Percentiles rank a stretch among this genome's conserved stretches.
Conservation (phyloP, 1,284 basidiomycete genomes). For the Stygiomarasmius scandens region DNA sequence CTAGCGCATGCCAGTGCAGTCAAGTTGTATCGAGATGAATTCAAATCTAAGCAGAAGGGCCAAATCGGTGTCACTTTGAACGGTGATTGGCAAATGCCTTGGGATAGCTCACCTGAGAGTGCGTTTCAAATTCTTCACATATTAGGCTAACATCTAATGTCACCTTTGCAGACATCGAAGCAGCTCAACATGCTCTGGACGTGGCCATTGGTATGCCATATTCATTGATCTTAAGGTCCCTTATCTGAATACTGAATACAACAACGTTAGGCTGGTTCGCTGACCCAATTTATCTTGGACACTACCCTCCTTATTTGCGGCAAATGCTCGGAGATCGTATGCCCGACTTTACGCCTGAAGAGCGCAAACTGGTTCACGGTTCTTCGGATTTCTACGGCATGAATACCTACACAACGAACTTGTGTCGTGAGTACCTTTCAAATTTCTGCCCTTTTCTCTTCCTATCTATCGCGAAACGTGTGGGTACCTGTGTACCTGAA, state of each 20-base stretch:
- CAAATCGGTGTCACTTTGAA: conserved; percentile 77
- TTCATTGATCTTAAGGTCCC: too few species aligned
- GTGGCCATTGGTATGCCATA: conserved; percentile 58
- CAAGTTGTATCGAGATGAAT: conserved; percentile 65
- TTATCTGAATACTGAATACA: too few species aligned
- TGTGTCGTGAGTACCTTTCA: conserved; percentile 63
- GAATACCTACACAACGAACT: conserved; percentile 76
- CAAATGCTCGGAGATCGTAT: conserved; percentile 65
- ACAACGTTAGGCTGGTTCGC: conserved; percentile 64
- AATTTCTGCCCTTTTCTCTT: too few species aligned
- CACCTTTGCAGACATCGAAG: conserved; percentile 51
- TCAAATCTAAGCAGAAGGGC: conserved; percentile 58
- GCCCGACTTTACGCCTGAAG: conserved; percentile 65
- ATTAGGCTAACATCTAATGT: neutral
- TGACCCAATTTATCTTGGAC: conserved; percentile 75
- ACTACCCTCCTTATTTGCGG: conserved; percentile 67
- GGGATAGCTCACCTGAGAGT: conserved; percentile 67
- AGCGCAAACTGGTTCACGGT: conserved; percentile 63
- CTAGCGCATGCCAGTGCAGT: conserved; percentile 70
- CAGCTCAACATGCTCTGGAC: conserved; percentile 68
- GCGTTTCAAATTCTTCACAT: too few species aligned
- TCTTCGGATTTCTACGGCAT: conserved; percentile 74
- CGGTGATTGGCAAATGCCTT: conserved; percentile 72
- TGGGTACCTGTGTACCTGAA: too few species aligned
- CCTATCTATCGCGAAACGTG: too few species aligned